phyloP scores from a whole-genome alignment of 495 filamentous ascomycete species.

The Aspergillus avenaceus region DNA sequence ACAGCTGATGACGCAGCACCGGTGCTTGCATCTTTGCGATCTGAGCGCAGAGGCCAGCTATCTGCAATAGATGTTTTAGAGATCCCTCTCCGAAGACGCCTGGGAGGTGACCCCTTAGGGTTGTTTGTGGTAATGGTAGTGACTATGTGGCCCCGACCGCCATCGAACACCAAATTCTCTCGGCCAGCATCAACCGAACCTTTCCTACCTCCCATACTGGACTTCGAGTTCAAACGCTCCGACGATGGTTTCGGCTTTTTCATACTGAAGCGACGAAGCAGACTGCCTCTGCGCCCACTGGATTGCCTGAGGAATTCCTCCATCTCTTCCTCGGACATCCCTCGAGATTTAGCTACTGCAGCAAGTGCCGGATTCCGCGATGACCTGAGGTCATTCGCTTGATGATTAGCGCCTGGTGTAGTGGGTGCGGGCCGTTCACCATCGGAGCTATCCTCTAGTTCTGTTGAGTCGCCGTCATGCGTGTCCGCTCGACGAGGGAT shows the following conservation, averaged over 20 bases:
- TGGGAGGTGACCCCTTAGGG: constrained; percentile 15
- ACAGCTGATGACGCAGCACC: constrained; percentile 9
- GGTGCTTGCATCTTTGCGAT: constrained; percentile 7
- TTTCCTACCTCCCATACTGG: constrained; percentile 5
- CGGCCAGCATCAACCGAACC: constrained; percentile 21
- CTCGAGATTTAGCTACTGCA: constrained; percentile 37
- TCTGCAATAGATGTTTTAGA: constrained; percentile 19
- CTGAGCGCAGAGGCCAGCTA: constrained; percentile 28
- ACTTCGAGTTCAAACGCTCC: constrained; percentile 28
- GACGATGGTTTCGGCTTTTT: constrained; percentile 34
- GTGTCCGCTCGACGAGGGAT: constrained; percentile 52
- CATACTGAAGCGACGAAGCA: constrained; percentile 40
- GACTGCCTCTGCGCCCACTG: constrained; percentile 31
- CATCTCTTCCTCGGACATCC: constrained; percentile 37
- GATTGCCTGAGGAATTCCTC: constrained; percentile 36
- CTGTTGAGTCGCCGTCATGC: constrained; percentile 62
- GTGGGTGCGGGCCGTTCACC: constrained; percentile 25
- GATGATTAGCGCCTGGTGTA: background rate
- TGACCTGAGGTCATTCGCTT: constrained; percentile 10
- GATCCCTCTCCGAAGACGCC: constrained; percentile 26
- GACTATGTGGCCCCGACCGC: constrained; percentile 7
- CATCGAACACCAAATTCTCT: constrained; percentile 16
- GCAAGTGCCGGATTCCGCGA: constrained; percentile 31
- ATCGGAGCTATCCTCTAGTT: constrained; percentile 61
- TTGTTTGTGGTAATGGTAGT: constrained; percentile 18